These are phyloP conservation scores for Murraya paniculata DNA, from an alignment of 345 rosid genomes.

Conservation along the genomic window DNA sequence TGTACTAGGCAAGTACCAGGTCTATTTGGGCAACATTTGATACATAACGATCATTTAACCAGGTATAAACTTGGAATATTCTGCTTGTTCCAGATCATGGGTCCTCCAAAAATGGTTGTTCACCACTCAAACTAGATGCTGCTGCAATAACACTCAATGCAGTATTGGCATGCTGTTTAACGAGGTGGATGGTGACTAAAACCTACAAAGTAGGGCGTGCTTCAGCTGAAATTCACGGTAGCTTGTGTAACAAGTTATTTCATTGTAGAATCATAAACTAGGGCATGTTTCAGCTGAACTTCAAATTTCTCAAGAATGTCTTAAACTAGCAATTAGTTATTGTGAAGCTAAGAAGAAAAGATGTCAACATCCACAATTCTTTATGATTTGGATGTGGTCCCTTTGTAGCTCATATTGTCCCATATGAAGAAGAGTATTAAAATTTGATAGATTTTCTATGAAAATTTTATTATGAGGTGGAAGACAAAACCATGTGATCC, in stretches of 20 bases:
- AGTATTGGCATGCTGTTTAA: neutral
- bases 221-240: neutral
- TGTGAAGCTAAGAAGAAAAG: no score
- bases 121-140: neutral
- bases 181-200: neutral
- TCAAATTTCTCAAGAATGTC: no score
- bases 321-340: no score
- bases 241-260: neutral
- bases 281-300: no score
- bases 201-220: no score
- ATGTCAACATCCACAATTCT: no score
- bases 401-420: neutral
- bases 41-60: neutral
- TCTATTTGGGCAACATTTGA: neutral
- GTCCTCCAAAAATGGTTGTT: neutral
- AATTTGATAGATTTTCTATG: neutral
- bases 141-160: neutral
- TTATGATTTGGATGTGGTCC: no score
- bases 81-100: neutral
- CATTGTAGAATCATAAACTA: neutral
- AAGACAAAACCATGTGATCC: conserved; percentile 29
- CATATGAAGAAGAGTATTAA: neutral
- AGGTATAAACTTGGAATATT: neutral
- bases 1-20: neutral
- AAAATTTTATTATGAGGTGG: conserved; percentile 7